Conservation (phyloP, 176 grass and related monocot genomes). For the Saccharum officinarum region DNA sequence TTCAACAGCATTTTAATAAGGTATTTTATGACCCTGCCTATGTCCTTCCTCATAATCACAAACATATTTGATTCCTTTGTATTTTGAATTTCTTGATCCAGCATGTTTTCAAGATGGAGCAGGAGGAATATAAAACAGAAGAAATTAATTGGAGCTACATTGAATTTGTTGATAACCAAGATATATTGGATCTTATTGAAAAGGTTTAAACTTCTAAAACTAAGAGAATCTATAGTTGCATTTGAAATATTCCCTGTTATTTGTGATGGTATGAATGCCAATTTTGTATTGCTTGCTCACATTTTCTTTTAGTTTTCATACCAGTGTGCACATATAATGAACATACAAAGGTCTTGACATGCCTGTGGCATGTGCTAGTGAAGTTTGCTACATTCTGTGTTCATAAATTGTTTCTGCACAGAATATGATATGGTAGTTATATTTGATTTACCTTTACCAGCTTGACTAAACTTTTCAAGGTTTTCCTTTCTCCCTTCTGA, state of each 20-base stretch:
- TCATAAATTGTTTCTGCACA: background rate
- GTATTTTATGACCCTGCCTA: constrained; percentile 31
- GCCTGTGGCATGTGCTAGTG: background rate
- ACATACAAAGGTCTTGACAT: constrained; percentile 3
- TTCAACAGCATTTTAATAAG: constrained; percentile 98
- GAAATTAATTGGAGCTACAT: constrained; percentile 95
- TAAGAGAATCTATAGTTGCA: background rate
- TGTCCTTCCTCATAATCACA: background rate
- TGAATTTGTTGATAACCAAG: constrained; percentile 93
- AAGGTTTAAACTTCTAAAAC: constrained; percentile 53
- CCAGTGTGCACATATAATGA: background rate
- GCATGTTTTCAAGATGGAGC: constrained; percentile 99
- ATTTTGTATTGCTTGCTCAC: background rate
- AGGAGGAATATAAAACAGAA: constrained; percentile 88
- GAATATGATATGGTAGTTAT: background rate
- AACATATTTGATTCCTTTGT: constrained; percentile 30
- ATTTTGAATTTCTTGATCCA: constrained; percentile 33
- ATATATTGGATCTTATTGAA: constrained; percentile 90
- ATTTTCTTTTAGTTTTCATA: background rate
- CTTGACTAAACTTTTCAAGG: background rate
- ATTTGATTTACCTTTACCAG: constrained; percentile 1
- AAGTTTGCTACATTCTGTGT: background rate
- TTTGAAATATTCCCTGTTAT: constrained; percentile 3
- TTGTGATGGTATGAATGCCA: background rate
- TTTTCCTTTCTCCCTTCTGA: constrained; percentile 4